phyloP scores from a whole-genome alignment of 305 asterid species.

The Fraxinus angustifolia region DNA sequence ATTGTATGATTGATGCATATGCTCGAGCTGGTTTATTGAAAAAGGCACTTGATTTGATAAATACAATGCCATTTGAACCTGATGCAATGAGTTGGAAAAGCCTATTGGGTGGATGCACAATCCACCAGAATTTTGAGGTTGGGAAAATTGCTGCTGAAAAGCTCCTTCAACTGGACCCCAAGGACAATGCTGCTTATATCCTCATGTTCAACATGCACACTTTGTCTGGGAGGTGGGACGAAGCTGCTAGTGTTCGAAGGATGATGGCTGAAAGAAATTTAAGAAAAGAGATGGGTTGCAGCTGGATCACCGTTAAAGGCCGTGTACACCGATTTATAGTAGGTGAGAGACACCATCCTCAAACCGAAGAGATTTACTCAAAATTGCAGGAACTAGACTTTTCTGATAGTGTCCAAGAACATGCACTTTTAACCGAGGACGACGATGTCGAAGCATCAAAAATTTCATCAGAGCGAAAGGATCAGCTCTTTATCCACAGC shows the following conservation, averaged over 20 bases:
- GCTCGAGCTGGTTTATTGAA: conserved; percentile 48
- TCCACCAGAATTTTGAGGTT: conserved; percentile 36
- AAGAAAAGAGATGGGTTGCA: conserved; percentile 49
- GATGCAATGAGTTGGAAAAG: conserved; percentile 66
- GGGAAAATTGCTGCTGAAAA: conserved; percentile 53
- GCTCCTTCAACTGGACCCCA: conserved; percentile 47
- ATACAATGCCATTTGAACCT: conserved; percentile 47
- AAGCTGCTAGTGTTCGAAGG: conserved; percentile 44
- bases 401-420: conserved; percentile 4
- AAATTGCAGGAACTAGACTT: conserved; percentile 39
- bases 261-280: conserved; percentile 44
- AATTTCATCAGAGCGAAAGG: conserved; percentile 33
- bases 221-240: conserved; percentile 40
- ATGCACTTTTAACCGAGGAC: conserved; percentile 25
- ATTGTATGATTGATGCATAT: conserved; percentile 51
- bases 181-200: conserved; percentile 49
- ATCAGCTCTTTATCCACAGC: conserved; percentile 53
- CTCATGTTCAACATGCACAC: conserved; percentile 54
- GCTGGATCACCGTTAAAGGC: conserved; percentile 53
- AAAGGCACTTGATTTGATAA: conserved; percentile 45
- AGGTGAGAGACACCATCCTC: conserved; percentile 52
- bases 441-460: conserved; percentile 18
- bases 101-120: conserved; percentile 54
- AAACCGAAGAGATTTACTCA: conserved; percentile 44
- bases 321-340: conserved; percentile 49